These are phyloP conservation scores for Setaria viridis DNA, from an alignment of 202 grass and related monocot genomes.

Conservation along the genomic window DNA sequence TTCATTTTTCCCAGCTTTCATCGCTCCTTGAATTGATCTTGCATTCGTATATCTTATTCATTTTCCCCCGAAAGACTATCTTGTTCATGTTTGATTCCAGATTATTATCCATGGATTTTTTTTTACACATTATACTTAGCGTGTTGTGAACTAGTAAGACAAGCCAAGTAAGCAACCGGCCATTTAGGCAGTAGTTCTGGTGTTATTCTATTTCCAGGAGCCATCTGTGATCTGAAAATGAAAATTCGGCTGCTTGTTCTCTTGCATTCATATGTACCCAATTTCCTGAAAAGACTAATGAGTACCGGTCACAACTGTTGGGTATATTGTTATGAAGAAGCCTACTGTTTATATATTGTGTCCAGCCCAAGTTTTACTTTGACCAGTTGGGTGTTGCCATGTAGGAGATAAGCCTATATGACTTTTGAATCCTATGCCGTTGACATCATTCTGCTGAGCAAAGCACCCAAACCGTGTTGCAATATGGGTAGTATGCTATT, in stretches of 20 bases:
- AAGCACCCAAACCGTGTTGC: neutral
- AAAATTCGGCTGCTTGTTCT: slow-evolving; percentile 5
- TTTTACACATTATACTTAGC: neutral
- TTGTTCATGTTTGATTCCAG: neutral
- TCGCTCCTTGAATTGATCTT: neutral
- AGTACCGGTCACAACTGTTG: neutral
- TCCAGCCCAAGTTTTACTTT: slow-evolving; percentile 19
- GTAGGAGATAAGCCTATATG: slow-evolving; percentile 9
- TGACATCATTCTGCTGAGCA: slow-evolving; percentile 19
- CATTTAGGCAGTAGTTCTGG: neutral
- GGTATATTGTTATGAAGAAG: slow-evolving; percentile 25
- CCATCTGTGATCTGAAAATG: neutral
- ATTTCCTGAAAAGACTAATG: neutral
- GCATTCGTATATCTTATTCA: neutral
- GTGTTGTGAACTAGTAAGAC: neutral
- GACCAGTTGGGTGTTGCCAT: slow-evolving; percentile 3
- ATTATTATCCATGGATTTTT: neutral
- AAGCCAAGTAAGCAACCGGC: neutral
- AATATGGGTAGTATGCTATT: neutral
- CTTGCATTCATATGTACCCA: neutral
- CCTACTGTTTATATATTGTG: slow-evolving; percentile 10
- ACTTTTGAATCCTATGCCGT: neutral
- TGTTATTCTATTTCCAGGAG: neutral
- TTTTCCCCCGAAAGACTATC: neutral
- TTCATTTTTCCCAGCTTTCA: neutral